phyloP scores from a whole-genome alignment of 257 asterid genomes.

The Linderniella brevidens region DNA sequence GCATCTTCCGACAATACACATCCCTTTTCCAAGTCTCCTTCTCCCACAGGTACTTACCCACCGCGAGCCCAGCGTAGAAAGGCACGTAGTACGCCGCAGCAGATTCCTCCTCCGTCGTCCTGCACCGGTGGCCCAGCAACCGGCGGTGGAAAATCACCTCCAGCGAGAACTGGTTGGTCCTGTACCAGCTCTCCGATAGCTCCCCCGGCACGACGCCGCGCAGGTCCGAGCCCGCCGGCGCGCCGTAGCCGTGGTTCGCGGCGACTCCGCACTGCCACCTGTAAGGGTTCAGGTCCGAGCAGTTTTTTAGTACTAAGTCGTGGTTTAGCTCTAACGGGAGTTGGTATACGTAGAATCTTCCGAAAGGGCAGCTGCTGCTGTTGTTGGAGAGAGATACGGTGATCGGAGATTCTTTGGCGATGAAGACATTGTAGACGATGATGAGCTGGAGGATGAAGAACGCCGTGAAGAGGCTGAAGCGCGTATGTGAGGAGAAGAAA shows the following conservation, averaged over 20 bases:
- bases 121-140: conserved; percentile 42
- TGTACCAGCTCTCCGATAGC: conserved; percentile 54
- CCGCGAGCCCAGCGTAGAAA: conserved; percentile 55
- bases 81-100: conserved; percentile 50
- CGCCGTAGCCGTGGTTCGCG: conserved; percentile 66
- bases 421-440: too few relatives aligned
- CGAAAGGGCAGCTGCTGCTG: too few relatives aligned
- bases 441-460: too few relatives aligned
- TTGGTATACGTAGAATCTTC: too few relatives aligned
- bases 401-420: too few relatives aligned
- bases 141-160: conserved; percentile 65
- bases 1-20: conserved; percentile 20
- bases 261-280: conserved; percentile 80
- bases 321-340: too few relatives aligned
- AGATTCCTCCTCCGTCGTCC: conserved; percentile 24
- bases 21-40: conserved; percentile 28
- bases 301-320: conserved; percentile 5
- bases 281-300: conserved; percentile 66
- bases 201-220: conserved; percentile 39
- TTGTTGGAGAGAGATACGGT: too few relatives aligned
- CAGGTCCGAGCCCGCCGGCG: conserved; percentile 25
- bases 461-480: too few relatives aligned
- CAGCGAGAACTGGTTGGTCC: conserved; percentile 60
- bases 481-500: too few relatives aligned
- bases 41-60: conserved; percentile 35